Base-by-base conservation (phyloP, 23 red algal species). In the Pyropia haitanensis region DNA sequence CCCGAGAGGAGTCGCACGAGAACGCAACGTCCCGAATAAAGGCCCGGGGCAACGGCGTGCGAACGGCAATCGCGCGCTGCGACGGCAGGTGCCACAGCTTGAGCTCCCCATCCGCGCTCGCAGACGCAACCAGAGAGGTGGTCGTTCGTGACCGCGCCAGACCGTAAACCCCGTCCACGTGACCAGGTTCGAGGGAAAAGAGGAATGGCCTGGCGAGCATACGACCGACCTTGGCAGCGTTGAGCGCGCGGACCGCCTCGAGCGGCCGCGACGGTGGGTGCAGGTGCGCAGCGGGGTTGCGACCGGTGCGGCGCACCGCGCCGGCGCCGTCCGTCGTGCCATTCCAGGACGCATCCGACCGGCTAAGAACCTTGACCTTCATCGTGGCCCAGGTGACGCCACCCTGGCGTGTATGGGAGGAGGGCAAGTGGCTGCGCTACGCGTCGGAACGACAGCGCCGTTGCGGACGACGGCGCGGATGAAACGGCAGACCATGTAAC, bases 201-300 rank as follows among this genome's bases (percentile, higher is more conserved):
- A 98, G 68, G 25, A 98, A 90, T 46, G 94, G 94, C 17, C 73
- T 75, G 14, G 94, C 94, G 48, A 98, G 77, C 6, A 70, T 73
- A 44, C 85, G 87, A 29, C 61, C 68, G n/a, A 98, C 51, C 39
- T 98, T 98, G 33, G 88, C 86, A 54, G 94, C 84, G 21, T 84
- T 88, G 15, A 98, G 49, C 17, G 94, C 64, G 24, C 94, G 85
- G 59, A 88, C 63, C 5, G 87, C 73, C 70, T 98, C 86, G 14
- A 83, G 65, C 60, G 94, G 74, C 23, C 75, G 79, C 26, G 63
- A 49, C 24, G 85, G 79, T 12, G 94, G 71, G 65, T 98, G 94
- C 2, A 98, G 73, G n/a, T 29, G 25, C 4, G 86, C 58, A 52
- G 56, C 63, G 50, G 19, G 54, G 73, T 98, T 98, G 52, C 60